A percentile compares a stretch with the other conserved stretches of the same genome.
Evolutionary conservation across 805 yeast genomes (phyloP).

Genomic region (Metschnikowia peoriensis): DNA sequence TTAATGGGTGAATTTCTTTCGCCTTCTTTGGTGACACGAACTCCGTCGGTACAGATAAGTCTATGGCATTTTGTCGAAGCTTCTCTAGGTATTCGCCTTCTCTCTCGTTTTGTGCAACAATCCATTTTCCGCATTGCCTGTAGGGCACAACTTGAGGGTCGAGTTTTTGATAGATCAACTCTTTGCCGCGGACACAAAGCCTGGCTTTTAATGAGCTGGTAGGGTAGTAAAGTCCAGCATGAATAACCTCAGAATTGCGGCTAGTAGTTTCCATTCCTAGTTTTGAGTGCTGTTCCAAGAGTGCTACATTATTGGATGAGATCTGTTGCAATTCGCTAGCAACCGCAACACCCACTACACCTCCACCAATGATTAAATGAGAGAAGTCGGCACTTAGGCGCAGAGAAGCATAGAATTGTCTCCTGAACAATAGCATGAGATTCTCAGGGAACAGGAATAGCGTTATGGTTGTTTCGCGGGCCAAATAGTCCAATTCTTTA

Average conservation of each 20-base stretch:
- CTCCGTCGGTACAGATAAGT: conserved; percentile 56
- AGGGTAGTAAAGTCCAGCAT: conserved; percentile 87
- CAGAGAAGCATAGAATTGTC: conserved; percentile 1
- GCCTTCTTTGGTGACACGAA: conserved; percentile 50
- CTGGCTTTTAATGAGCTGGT: conserved; percentile 60
- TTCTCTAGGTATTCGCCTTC: conserved; percentile 60
- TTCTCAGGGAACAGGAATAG: background rate
- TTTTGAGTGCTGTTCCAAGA: conserved; percentile 65
- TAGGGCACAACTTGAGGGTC: conserved; percentile 46
- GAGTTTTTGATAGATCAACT: conserved; percentile 51
- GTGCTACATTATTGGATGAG: conserved; percentile 50
- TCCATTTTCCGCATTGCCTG: conserved; percentile 74
- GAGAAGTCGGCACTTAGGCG: conserved; percentile 48
- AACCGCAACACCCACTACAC: conserved; percentile 79
- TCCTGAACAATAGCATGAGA: conserved; percentile 3
- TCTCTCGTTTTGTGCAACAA: conserved; percentile 73
- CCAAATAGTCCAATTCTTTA: background rate
- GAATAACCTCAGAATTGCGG: conserved; percentile 91
- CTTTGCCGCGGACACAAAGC: conserved; percentile 74
- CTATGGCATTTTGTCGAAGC: conserved; percentile 49
- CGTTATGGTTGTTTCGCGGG: background rate
- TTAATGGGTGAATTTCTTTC: conserved; percentile 57
- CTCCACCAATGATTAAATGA: conserved; percentile 80
- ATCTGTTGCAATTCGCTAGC: conserved; percentile 61
- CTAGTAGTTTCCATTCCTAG: conserved; percentile 82